Evolutionary conservation across 768 basidiomycete genomes (phyloP), one percentile per base, ranked within the genome.

Genomic region (Sarcodon sp.): DNA sequence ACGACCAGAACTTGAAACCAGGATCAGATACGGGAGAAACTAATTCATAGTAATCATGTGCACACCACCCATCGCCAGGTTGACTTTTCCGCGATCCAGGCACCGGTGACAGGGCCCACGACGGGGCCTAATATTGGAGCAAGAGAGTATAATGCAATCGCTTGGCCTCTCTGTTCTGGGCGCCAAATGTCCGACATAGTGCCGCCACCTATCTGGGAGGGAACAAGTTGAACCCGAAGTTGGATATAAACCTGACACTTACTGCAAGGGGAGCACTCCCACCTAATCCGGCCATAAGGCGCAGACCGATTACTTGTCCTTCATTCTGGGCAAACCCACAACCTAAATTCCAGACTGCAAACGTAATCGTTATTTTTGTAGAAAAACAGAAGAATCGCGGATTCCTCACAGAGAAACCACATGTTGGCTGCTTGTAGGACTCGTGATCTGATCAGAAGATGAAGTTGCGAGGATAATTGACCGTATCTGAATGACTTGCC

Each of bases 61-160:
- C 75, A 37, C 59, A 75, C 77, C 32, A 81, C 79, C 82, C 81
- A 85, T 59, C 79, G 66, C 83, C 83, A 86, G 0, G 78, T 79
- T 0, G 79, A 72, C 35, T 63, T 65, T 37, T 83, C 66, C 0
- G 77, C 75, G 27, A 87, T 73, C 67, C 78, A 82, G 18, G 76
- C 77, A 4, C 79, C 81, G 18, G 75, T 73, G 3, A 79, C 62
- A 1, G 81, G 81, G 1, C 79, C 82, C 11, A 80, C 50, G 0
- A 78, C 79, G 0, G 83, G 79, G 15, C 83, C 83, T 5, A 85
- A 61, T 8, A 85, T 50, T 0, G 82, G 81, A 0, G 80, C 79
- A 5, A 84, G 60, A 0, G 80, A 77, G 54, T 80, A 83, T 0
- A 83, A 63, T 0, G 78, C 75, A 15, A 79, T 69, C 0, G 82